Evolutionary conservation across 495 filamentous ascomycete species (phyloP), one percentile per base, ranked within the genome.

Genomic region (Baudoinia panamericana): DNA sequence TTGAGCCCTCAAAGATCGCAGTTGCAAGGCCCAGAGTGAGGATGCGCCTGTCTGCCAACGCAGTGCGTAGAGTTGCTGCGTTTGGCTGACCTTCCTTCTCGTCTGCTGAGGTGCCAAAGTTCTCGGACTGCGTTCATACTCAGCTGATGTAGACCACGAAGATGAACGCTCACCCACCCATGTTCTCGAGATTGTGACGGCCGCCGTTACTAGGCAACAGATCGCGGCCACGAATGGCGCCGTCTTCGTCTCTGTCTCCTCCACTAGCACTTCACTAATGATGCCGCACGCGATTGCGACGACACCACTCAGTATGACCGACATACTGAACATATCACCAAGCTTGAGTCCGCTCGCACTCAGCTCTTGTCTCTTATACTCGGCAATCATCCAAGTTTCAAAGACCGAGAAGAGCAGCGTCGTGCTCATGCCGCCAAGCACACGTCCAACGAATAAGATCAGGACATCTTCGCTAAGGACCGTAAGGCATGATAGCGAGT

Each of bases 331-430:
- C 20, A 68, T 64, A 13, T 30, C 57, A 44, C 43, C 33, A 29
- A 51, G 24, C 10, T 20, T 43, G 1, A 22, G 59, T 59, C 20
- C 72, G 34, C 10, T 62, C 59, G 18, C 52, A 56, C 23, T 54
- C 60, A 10, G 50, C 11, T 28, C 30, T 3, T 22, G 40, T 13
- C 30, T 23, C 42, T 60, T 54, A 33, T 64, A 67, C 50, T 72
- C 70, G 26, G 68, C 64, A 20, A 75, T 69, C 65, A 76, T 68
- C 70, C 69, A 74, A 39, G 65, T 68, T 57, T 76, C 68, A 51
- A 73, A 73, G 5, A 64, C 67, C 35, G 57, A 66, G 48, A 71
- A 73, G 38, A 74, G 53, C 20, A 76, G 57, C 30, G 67, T 70
- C 18, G 70, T 68, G 45, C 61, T 61, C 13, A 75, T 26, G 1